Evolutionary conservation across 768 basidiomycete species (phyloP).

Genomic region (Cyclocybe aegerita): DNA sequence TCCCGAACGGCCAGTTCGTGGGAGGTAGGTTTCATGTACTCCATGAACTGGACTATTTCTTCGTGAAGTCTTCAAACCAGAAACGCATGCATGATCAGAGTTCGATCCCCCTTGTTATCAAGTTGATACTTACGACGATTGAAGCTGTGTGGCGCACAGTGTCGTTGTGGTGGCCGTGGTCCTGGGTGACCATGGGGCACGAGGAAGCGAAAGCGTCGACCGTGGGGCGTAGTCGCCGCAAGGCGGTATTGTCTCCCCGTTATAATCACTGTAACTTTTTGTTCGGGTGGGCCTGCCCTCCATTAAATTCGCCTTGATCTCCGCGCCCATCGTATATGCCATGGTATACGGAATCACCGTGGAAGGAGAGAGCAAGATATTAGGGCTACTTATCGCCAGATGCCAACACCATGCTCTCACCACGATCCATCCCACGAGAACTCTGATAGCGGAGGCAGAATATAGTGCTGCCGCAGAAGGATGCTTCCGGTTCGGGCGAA

Average conservation of each 20-base stretch:
- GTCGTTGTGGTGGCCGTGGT: neutral
- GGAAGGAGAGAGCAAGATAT: neutral
- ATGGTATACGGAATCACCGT: neutral
- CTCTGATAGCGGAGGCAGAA: no score
- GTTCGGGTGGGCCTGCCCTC: slow-evolving; percentile 18
- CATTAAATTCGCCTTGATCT: slow-evolving; percentile 16
- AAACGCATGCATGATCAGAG: neutral
- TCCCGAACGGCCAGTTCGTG: slow-evolving; percentile 14
- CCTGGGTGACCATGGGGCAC: slow-evolving; percentile 13
- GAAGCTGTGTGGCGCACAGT: neutral
- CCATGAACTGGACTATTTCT: slow-evolving; percentile 19
- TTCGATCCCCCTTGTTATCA: neutral
- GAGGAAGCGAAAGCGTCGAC: neutral
- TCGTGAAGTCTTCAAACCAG: slow-evolving; percentile 13
- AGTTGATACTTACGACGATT: slow-evolving; percentile 7
- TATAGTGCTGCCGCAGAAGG: no score
- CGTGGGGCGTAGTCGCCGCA: slow-evolving; percentile 18
- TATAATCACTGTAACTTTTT: slow-evolving; percentile 16
- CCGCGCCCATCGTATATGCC: slow-evolving; percentile 1
- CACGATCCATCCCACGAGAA: no score
- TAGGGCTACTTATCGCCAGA: neutral
- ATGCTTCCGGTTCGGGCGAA: no score
- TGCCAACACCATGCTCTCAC: no score
- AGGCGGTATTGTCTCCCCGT: slow-evolving; percentile 16
- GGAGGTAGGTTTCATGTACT: slow-evolving; percentile 21